Percentiles rank a stretch among this genome's conserved stretches.
Evolutionary conservation across 371 early-diverging fungal genomes (phyloP).

Genomic region (Mucor sp.): DNA sequence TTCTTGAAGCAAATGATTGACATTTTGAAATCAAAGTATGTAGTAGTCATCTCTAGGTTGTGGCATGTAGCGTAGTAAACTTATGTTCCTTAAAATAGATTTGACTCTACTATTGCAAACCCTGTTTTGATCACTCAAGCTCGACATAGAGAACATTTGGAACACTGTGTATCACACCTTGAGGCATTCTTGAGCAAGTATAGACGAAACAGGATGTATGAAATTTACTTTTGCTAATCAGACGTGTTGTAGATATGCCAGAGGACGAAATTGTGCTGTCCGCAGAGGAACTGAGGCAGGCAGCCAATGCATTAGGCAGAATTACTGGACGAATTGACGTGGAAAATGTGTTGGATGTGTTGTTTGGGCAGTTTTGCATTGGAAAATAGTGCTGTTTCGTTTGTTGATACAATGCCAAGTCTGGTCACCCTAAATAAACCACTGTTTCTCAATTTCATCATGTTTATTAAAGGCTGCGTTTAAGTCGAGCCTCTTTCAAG

Average conservation of each 20-base stretch:
- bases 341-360: conserved; percentile 76
- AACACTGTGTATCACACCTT: conserved; percentile 59
- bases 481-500: too few species aligned
- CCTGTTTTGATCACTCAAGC: conserved; percentile 67
- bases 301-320: conserved; percentile 69
- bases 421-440: too few species aligned
- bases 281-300: conserved; percentile 79
- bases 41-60: not conserved
- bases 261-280: conserved; percentile 64
- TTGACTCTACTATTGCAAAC: conserved; percentile 48
- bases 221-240: not conserved
- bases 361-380: conserved; percentile 84
- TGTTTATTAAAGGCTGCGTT: too few species aligned
- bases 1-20: conserved; percentile 58
- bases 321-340: conserved; percentile 79
- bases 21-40: conserved; percentile 54
- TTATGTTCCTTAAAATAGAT: too few species aligned
- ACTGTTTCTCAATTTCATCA: too few species aligned
- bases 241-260: conserved; percentile 30
- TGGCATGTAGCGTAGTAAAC: too few species aligned
- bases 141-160: conserved; percentile 72
- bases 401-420: too few species aligned
- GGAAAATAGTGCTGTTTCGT: conserved; percentile 61
- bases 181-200: conserved; percentile 55
- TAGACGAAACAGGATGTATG: not conserved